phyloP scores from a whole-genome alignment of 495 filamentous ascomycete species.

The Neurospora africana region DNA sequence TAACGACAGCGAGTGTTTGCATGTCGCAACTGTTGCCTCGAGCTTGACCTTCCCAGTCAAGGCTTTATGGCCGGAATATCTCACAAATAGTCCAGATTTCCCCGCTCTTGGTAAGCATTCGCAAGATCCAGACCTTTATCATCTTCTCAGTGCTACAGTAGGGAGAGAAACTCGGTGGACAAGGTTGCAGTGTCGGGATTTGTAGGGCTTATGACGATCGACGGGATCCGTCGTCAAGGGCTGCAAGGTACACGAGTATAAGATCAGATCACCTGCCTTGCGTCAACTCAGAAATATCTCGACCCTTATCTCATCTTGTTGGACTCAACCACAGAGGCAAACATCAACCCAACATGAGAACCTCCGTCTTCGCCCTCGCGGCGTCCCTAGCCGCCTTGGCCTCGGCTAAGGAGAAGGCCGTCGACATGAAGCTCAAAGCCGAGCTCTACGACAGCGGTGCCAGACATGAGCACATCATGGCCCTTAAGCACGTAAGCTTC shows the following conservation, averaged over 20 bases:
- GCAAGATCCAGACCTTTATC: not conserved
- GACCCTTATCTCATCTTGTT: not conserved
- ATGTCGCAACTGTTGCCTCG: not conserved
- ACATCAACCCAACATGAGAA: not conserved
- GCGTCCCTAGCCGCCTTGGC: slow-evolving; percentile 23
- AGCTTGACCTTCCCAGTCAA: not conserved
- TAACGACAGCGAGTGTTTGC: not conserved
- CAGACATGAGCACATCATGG: slow-evolving; percentile 38
- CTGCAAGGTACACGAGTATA: not conserved
- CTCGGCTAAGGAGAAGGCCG: slow-evolving; percentile 24
- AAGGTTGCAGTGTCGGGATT: not conserved
- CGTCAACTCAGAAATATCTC: not conserved
- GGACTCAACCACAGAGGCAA: not conserved
- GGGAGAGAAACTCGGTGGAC: not conserved
- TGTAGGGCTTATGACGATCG: not conserved
- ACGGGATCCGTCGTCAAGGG: not conserved
- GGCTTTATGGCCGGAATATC: not conserved
- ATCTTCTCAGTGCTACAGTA: not conserved
- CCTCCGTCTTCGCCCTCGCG: slow-evolving; percentile 14
- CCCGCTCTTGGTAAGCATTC: not conserved
- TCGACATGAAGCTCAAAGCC: slow-evolving; percentile 14
- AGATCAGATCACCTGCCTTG: not conserved
- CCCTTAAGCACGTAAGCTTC: slow-evolving; percentile 29
- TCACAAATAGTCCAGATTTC: not conserved
- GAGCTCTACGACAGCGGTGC: slow-evolving; percentile 34